Evolutionary conservation across 2,329 filamentous ascomycete species (phyloP), one percentile per base, ranked within the genome.

Genomic region (Emmonsia crescens): DNA sequence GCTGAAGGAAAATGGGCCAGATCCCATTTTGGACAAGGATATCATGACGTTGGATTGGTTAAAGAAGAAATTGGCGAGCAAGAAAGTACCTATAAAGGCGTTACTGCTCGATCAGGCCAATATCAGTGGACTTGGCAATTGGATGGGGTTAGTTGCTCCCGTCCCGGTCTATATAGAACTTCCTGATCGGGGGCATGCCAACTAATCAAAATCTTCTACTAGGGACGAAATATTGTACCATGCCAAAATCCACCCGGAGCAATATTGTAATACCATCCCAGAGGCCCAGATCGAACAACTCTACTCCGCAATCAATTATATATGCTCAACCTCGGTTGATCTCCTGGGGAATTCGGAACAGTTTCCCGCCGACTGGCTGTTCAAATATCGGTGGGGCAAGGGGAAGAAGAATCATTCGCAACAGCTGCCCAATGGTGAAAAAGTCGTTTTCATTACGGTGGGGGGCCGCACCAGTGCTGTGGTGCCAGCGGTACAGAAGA

Each of bases 51-150:
- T 88, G 60, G 82, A 85, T 0, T 97, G 89, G 82, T 75, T 99
- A 21, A 76, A 74, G n/a, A 74, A 80, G 61, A 89, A 90, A 73
- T 80, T 96, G 78, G 79, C 76, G 57, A 84, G 82, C 62, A 91
- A 93, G 60, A 89, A 85, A 68, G 89, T 96, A 0, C 92, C 93
- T 0, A 83, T 97, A 66, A 97, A 97, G 73, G 89, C 91, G 0
- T 79, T 96, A 24, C 78, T 99, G 14, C 80, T 97, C 3, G 90
- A 97, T 71, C 94, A 99, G 74, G 82, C 85, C 21, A 89, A 89
- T 72, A 89, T 97, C 64, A 94, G 89, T 69, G 94, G 94, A 8
- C 89, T 99, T 64, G 94, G 94, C 0, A 97, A 97, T 71, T 99
- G 93, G 93, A 93, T 99, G 60, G 91, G 88, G 76, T 84, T 74